Conservation (phyloP, 2,329 filamentous ascomycete genomes). For the Aspergillus quadricinctus region DNA sequence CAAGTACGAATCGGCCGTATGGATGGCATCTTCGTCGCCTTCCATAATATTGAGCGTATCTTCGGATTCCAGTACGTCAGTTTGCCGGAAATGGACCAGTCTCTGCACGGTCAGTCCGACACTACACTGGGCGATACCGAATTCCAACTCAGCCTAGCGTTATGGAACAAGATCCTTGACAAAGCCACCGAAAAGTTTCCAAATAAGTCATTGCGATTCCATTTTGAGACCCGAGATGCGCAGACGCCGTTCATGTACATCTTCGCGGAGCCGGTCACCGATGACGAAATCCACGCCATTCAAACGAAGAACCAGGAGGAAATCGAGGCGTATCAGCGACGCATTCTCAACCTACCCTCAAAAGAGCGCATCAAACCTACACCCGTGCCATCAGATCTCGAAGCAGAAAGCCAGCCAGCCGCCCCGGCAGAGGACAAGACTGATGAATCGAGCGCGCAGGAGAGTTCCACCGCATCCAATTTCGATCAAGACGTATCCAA, state of each 20-base stretch:
- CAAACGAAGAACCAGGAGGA: constrained; percentile 63
- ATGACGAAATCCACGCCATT: constrained; percentile 67
- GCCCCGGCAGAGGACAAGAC: neutral
- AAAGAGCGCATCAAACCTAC: constrained; percentile 8
- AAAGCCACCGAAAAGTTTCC: constrained; percentile 72
- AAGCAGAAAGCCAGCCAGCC: neutral
- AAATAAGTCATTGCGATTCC: constrained; percentile 66
- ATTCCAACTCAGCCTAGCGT: constrained; percentile 72
- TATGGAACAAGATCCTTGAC: constrained; percentile 77
- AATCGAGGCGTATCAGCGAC: constrained; percentile 64
- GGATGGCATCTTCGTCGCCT: constrained; percentile 98
- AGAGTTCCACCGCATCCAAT: neutral
- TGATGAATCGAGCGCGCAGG: constrained; percentile 1
- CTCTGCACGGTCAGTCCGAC: constrained; percentile 74
- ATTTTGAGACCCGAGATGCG: constrained; percentile 70
- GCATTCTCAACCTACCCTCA: constrained; percentile 34
- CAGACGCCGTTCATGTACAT: constrained; percentile 72
- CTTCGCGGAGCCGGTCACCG: constrained; percentile 78
- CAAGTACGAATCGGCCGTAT: constrained; percentile 96
- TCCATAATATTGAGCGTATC: constrained; percentile 89
- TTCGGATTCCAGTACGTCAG: constrained; percentile 97
- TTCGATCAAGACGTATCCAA: neutral
- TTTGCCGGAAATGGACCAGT: constrained; percentile 79
- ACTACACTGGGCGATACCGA: constrained; percentile 70
- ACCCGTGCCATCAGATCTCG: neutral